Evolutionary conservation across 352 stramenopile species (phyloP).

Genomic region (Globisporangium yorkense): DNA sequence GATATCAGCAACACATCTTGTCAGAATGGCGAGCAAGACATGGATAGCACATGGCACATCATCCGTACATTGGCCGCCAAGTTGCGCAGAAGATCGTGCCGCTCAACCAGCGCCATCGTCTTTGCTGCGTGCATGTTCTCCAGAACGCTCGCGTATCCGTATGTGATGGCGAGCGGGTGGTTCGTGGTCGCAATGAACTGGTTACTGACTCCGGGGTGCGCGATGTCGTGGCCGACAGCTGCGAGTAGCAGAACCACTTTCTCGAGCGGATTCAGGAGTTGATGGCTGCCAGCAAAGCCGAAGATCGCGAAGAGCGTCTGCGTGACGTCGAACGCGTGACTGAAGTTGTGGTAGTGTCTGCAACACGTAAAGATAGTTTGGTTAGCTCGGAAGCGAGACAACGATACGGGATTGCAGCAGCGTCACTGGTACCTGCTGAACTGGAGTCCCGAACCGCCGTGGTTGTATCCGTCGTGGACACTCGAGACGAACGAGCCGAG

Average conservation of each 20-base stretch:
- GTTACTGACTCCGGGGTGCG: slow-evolving; percentile 23
- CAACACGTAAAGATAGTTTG: background rate
- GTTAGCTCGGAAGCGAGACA: background rate
- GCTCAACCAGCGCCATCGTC: slow-evolving; percentile 15
- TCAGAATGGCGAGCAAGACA: background rate
- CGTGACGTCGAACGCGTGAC: slow-evolving; percentile 22
- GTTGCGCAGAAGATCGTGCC: slow-evolving; percentile 11
- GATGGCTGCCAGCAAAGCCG: slow-evolving; percentile 5
- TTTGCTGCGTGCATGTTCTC: slow-evolving; percentile 27
- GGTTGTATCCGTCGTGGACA: slow-evolving; percentile 12
- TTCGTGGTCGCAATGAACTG: slow-evolving; percentile 16
- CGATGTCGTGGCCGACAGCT: slow-evolving; percentile 23
- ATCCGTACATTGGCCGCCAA: slow-evolving; percentile 6
- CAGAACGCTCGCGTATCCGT: slow-evolving; percentile 16
- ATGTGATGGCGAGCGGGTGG: slow-evolving; percentile 13
- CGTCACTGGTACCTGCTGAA: slow-evolving; percentile 10
- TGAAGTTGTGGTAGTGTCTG: slow-evolving; percentile 27
- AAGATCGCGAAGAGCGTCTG: slow-evolving; percentile 26
- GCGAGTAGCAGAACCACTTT: slow-evolving; percentile 18
- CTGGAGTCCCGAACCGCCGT: background rate
- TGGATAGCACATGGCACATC: background rate
- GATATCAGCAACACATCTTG: background rate
- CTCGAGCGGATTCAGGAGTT: slow-evolving; percentile 15
- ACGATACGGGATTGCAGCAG: background rate
- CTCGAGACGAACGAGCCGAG: slow-evolving; percentile 6